Percentiles rank a stretch among this genome's conserved stretches.
phyloP scores from a whole-genome alignment of 257 asterid genomes.

The Solanum medicagineum region DNA sequence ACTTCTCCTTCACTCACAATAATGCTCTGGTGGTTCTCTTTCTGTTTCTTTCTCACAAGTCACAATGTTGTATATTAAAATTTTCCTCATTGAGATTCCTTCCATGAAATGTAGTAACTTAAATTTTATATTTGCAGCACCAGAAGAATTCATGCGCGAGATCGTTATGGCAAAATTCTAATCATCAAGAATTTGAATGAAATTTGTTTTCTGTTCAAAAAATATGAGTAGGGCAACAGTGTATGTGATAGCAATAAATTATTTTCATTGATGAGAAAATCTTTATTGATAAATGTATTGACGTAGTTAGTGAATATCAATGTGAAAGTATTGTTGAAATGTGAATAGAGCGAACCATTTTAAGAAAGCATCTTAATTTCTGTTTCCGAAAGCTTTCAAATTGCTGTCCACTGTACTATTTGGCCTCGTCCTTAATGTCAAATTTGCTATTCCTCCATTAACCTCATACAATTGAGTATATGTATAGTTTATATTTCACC shows the following conservation, averaged over 20 bases:
- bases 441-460: too few species aligned
- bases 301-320: not conserved
- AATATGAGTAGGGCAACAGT: not conserved
- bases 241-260: not conserved
- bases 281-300: not conserved
- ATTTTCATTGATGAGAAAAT: not conserved
- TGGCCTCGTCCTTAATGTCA: not conserved
- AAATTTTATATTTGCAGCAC: conserved; percentile 32
- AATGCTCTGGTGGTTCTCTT: not conserved
- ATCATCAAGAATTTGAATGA: not conserved
- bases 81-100: not conserved
- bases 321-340: not conserved
- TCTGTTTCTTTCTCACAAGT: not conserved
- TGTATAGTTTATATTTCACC: too few species aligned
- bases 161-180: conserved; percentile 42
- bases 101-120: not conserved
- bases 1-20: not conserved
- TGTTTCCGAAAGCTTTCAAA: not conserved
- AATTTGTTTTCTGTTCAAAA: not conserved
- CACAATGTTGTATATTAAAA: not conserved
- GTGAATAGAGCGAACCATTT: not conserved
- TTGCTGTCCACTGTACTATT: not conserved
- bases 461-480: too few species aligned
- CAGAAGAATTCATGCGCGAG: conserved; percentile 53
- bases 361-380: not conserved